Evolutionary conservation across 2,329 filamentous ascomycete genomes (phyloP).

Genomic region (Neonectria neomacrospora): DNA sequence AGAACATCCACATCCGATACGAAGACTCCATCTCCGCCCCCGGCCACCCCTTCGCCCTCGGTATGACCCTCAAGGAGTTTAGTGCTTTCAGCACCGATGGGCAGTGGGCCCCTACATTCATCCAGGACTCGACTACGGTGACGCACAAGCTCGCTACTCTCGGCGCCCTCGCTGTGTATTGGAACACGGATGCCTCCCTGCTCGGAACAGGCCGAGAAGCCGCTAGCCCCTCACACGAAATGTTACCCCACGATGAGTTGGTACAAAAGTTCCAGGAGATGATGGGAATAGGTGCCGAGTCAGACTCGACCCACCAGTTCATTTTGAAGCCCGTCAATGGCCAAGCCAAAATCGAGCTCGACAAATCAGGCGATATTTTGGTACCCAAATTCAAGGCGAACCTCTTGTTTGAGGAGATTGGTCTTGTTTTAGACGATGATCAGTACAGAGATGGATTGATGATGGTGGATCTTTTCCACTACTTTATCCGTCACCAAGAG

Average conservation of each 20-base stretch:
- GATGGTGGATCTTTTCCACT: slow-evolving; percentile 98
- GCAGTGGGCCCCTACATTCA: slow-evolving; percentile 95
- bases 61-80: slow-evolving; percentile 93
- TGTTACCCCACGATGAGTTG: slow-evolving; percentile 78
- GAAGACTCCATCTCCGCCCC: slow-evolving; percentile 97
- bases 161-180: slow-evolving; percentile 91
- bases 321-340: slow-evolving; percentile 96
- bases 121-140: slow-evolving; percentile 82
- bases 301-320: slow-evolving; percentile 78
- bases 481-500: slow-evolving; percentile 96
- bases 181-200: slow-evolving; percentile 93
- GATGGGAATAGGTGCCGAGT: slow-evolving; percentile 77
- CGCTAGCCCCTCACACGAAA: slow-evolving; percentile 56
- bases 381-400: slow-evolving; percentile 90
- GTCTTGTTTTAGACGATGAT: slow-evolving; percentile 95
- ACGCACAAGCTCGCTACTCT: slow-evolving; percentile 96
- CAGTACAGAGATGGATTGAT: slow-evolving; percentile 98
- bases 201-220: slow-evolving; percentile 84
- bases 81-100: slow-evolving; percentile 96
- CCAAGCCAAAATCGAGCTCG: slow-evolving; percentile 91
- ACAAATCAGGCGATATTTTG: slow-evolving; percentile 86
- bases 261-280: slow-evolving; percentile 80
- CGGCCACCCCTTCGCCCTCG: slow-evolving; percentile 93
- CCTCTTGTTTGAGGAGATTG: slow-evolving; percentile 95
- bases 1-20: slow-evolving; percentile 98